Percentiles rank a stretch among this genome's conserved stretches.
phyloP scores from a whole-genome alignment of 805 yeast genomes.

The Yamadazyma akitaensis region DNA sequence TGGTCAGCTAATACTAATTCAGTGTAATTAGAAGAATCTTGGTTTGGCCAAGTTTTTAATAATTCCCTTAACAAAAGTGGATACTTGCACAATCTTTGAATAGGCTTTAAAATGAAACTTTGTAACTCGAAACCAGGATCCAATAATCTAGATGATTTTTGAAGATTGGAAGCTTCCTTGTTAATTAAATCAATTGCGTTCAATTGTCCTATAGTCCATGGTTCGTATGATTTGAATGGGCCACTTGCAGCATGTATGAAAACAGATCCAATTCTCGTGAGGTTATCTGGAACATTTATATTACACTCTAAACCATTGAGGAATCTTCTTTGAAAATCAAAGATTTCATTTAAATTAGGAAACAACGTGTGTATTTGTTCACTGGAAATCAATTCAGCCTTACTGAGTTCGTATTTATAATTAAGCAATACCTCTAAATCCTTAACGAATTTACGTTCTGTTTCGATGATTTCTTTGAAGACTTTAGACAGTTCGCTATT shows the following conservation, averaged over 20 bases:
- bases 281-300: conserved; percentile 64
- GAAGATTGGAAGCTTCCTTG: conserved; percentile 56
- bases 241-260: conserved; percentile 77
- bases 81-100: conserved; percentile 93
- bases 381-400: conserved; percentile 64
- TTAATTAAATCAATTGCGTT: conserved; percentile 80
- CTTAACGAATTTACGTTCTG: conserved; percentile 90
- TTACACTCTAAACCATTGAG: conserved; percentile 87
- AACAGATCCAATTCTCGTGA: conserved; percentile 85
- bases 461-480: conserved; percentile 77
- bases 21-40: conserved; percentile 35
- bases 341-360: conserved; percentile 77
- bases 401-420: conserved; percentile 66
- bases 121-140: conserved; percentile 88
- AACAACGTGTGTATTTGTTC: conserved; percentile 80
- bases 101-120: conserved; percentile 86
- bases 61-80: conserved; percentile 80
- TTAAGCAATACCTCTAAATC: conserved; percentile 73
- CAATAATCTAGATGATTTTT: conserved; percentile 54
- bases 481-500: conserved; percentile 70
- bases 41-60: conserved; percentile 49
- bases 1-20: conserved; percentile 71
- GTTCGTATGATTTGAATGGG: conserved; percentile 85
- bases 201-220: conserved; percentile 90
- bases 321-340: conserved; percentile 90